Base-by-base conservation (phyloP, 2,329 filamentous ascomycete species). In the Akanthomyces uredinophilus region DNA sequence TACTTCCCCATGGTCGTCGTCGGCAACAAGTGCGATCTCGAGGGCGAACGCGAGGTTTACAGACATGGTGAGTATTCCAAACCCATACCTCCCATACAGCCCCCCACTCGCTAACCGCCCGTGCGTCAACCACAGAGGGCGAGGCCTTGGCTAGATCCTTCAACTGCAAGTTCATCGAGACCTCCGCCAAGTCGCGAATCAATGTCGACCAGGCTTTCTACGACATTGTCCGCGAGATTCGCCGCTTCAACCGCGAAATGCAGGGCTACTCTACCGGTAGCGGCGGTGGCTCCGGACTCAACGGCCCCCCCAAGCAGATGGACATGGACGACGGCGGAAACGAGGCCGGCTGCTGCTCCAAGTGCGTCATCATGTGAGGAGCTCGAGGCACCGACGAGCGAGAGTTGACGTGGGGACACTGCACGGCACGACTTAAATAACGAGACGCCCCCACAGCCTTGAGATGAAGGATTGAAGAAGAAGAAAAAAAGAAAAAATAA, bases 1-100 rank as follows among this genome's bases (percentile, higher is more conserved):
- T 96, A 97, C 77, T 99, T 99, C 82, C 95, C 95, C 70, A 98
- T 99, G 82, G 96, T 98, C 63, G 91, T 99, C 51, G 95, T 98
- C 47, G 95, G 92, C 70, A 99, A 99, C 86, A 99, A 99, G 84
- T 97, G 94, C 80, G 95, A 99, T 91, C 81, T 99, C 75, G 94
- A 97, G 73, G 83, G 83, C 70, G 94, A 99, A 79, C 87, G 95
- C 73, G 90, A 94, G 71, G 95, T 99, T 64, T 90, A 91, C 67
- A 88, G 89, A 80, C 88, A 96, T 86, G 94, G 94, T 96, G 84
- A 66, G 87, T 78, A 51, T 52, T n/a, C n/a, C 39, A 27, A 61
- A 65, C 49, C 54, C 27, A 52, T 32, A 44, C 13, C 39, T 32
- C 37, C 24, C 49, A n/a, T 18, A n/a, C 13, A 13, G 27, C 46